phyloP scores from a whole-genome alignment of 805 yeast genomes.

The Tetrapisispora arboricola region DNA sequence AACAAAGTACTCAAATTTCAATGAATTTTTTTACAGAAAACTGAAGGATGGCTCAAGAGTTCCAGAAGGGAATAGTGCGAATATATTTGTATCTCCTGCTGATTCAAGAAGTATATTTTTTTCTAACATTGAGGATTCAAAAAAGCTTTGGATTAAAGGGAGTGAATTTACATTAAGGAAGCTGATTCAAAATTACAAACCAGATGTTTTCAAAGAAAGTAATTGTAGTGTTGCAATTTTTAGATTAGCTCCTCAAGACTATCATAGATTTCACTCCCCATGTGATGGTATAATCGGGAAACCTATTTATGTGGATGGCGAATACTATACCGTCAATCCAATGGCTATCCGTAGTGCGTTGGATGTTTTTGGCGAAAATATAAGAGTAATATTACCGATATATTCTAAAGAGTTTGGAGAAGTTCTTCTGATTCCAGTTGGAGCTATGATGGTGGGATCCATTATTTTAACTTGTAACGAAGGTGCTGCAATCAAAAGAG shows the following conservation, averaged over 20 bases:
- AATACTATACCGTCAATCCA: slow-evolving; percentile 92
- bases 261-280: slow-evolving; percentile 87
- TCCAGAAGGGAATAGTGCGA: slow-evolving; percentile 44
- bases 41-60: slow-evolving; percentile 63
- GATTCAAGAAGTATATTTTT: slow-evolving; percentile 80
- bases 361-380: slow-evolving; percentile 90
- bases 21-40: slow-evolving; percentile 79
- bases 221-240: slow-evolving; percentile 66
- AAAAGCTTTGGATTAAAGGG: slow-evolving; percentile 84
- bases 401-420: slow-evolving; percentile 69
- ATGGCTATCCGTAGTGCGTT: slow-evolving; percentile 86
- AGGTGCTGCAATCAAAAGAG: slow-evolving; percentile 49
- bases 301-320: slow-evolving; percentile 68
- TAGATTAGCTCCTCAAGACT: slow-evolving; percentile 93
- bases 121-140: slow-evolving; percentile 47
- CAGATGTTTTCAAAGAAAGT: slow-evolving; percentile 32
- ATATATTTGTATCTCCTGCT: slow-evolving; percentile 65
- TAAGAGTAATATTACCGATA: slow-evolving; percentile 68
- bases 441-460: slow-evolving; percentile 99
- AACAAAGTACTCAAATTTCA: slow-evolving; percentile 54
- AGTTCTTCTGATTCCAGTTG: slow-evolving; percentile 71
- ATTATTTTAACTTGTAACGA: slow-evolving; percentile 58
- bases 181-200: slow-evolving; percentile 33
- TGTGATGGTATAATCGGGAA: slow-evolving; percentile 64
- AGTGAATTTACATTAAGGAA: slow-evolving; percentile 57